Evolutionary conservation across 2,329 filamentous ascomycete genomes (phyloP).

Genomic region (Epichloe amarillans): DNA sequence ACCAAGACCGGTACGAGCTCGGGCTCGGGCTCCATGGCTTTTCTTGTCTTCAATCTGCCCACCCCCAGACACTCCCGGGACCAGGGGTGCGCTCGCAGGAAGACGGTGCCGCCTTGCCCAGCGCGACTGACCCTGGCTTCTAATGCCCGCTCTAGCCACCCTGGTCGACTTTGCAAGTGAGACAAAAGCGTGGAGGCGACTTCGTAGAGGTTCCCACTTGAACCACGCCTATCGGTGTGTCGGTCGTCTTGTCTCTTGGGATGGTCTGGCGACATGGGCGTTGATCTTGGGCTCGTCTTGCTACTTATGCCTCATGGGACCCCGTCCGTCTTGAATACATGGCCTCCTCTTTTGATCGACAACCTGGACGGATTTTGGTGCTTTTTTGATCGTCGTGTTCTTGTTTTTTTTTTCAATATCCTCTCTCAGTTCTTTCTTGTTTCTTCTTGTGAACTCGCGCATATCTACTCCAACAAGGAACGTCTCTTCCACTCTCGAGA

Average conservation of each 20-base stretch:
- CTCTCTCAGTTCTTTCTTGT: constrained; percentile 36
- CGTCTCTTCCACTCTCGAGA: constrained; percentile 19
- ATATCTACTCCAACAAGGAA: constrained; percentile 25
- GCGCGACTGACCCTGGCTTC: constrained; percentile 8
- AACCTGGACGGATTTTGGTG: constrained; percentile 32
- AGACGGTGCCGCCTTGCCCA: constrained; percentile 7
- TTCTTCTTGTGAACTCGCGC: constrained; percentile 14
- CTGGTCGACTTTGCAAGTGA: constrained; percentile 35
- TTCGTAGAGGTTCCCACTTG: constrained; percentile 9
- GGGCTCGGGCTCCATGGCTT: constrained; percentile 6
- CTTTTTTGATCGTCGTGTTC: constrained; percentile 27
- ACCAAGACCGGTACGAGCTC: constrained; percentile 3
- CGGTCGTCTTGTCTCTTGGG: constrained; percentile 5
- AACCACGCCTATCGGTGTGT: constrained; percentile 7
- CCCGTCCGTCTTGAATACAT: constrained; percentile 20
- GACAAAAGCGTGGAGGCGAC: constrained; percentile 28
- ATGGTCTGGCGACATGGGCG: constrained; percentile 13
- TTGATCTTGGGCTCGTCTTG: constrained; percentile 28
- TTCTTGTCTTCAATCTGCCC: constrained; percentile 6
- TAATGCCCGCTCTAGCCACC: constrained; percentile 10
- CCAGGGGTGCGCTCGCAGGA: constrained; percentile 2
- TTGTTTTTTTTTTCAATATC: constrained; percentile 23
- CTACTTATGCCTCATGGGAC: constrained; percentile 35
- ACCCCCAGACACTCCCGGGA: constrained; percentile 5
- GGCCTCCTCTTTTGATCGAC: constrained; percentile 31